Evolutionary conservation across 2,329 filamentous ascomycete genomes (phyloP).

Genomic region (Blastomyces parvus): DNA sequence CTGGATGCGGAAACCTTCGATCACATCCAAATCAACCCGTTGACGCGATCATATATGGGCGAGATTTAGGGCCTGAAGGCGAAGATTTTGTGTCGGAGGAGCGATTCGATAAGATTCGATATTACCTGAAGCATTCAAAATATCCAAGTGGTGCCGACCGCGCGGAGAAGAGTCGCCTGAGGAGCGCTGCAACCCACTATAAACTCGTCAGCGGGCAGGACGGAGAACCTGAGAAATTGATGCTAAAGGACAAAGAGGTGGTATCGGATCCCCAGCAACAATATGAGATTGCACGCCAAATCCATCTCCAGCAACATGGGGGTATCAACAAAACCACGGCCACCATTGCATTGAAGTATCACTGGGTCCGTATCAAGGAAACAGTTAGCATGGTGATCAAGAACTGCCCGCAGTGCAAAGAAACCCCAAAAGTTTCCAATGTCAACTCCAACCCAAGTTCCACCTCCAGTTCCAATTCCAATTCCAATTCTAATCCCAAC

Average conservation of each 20-base stretch:
- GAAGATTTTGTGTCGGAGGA: conserved; percentile 87
- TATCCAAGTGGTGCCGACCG: conserved; percentile 90
- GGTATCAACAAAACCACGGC: conserved; percentile 98
- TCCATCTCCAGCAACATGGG: conserved; percentile 69
- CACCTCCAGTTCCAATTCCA: background rate
- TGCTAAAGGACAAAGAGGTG: conserved; percentile 97
- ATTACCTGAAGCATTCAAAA: conserved; percentile 87
- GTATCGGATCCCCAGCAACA: conserved; percentile 82
- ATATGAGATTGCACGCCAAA: conserved; percentile 72
- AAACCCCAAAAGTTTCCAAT: conserved; percentile 52
- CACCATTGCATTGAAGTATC: conserved; percentile 83
- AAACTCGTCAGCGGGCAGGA: conserved; percentile 54
- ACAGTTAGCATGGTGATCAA: conserved; percentile 91
- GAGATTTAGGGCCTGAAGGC: conserved; percentile 51
- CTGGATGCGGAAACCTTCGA: conserved; percentile 59
- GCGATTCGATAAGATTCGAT: conserved; percentile 97
- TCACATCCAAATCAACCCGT: conserved; percentile 60
- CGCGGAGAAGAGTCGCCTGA: conserved; percentile 87
- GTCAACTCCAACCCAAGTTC: conserved; percentile 6
- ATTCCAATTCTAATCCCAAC: background rate
- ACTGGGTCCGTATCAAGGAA: conserved; percentile 97
- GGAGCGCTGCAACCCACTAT: conserved; percentile 91
- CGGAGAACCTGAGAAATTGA: conserved; percentile 59
- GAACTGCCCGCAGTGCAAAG: conserved; percentile 83
- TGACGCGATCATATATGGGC: conserved; percentile 69